phyloP scores from a whole-genome alignment of 768 basidiomycete genomes.

The Scleroderma citrinum region DNA sequence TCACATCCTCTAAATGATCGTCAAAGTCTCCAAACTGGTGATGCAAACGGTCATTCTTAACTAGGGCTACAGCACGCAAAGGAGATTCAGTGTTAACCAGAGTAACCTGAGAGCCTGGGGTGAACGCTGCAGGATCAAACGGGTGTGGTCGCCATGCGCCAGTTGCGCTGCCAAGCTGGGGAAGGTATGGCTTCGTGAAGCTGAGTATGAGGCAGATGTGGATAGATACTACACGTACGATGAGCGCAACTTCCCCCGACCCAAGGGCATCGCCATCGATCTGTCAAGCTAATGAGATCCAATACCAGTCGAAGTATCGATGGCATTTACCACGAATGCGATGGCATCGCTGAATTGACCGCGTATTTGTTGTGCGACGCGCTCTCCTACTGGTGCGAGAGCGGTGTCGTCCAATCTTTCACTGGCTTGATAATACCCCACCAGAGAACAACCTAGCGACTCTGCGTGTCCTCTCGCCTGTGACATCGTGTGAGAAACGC shows the following conservation, averaged over 20 bases:
- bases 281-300: slow-evolving; percentile 27
- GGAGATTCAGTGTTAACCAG: slow-evolving; percentile 44
- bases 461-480: slow-evolving; percentile 60
- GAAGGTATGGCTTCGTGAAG: slow-evolving; percentile 44
- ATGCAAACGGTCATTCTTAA: slow-evolving; percentile 46
- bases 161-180: slow-evolving; percentile 30
- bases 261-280: slow-evolving; percentile 57
- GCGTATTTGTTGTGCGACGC: slow-evolving; percentile 50
- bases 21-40: slow-evolving; percentile 73
- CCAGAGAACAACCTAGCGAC: slow-evolving; percentile 45
- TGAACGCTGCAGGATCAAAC: slow-evolving; percentile 37
- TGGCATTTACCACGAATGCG: slow-evolving; percentile 58
- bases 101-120: slow-evolving; percentile 39
- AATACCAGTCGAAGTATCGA: not conserved
- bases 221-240: slow-evolving; percentile 38
- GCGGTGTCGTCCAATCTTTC: slow-evolving; percentile 55
- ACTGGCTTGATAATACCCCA: slow-evolving; percentile 74
- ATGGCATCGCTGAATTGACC: slow-evolving; percentile 52
- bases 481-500: not conserved
- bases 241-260: slow-evolving; percentile 44
- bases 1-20: slow-evolving; percentile 74
- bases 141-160: slow-evolving; percentile 45
- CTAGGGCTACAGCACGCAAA: slow-evolving; percentile 40
- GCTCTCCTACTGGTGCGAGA: slow-evolving; percentile 62
- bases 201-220: not conserved